These are phyloP conservation scores for Anacardium occidentale DNA, from an alignment of 345 rosid genomes.

Conservation along the genomic window DNA sequence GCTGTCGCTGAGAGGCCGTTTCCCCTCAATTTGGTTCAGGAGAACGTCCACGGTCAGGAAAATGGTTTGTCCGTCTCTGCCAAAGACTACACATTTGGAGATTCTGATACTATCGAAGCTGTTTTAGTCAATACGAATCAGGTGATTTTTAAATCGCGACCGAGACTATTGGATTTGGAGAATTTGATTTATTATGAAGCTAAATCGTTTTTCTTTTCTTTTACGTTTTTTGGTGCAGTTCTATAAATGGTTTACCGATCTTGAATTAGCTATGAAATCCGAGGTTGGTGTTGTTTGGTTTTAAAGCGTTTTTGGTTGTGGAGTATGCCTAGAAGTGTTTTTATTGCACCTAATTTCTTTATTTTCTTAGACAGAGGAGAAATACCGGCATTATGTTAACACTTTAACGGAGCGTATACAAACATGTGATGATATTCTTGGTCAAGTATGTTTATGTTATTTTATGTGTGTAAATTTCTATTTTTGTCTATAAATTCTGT, in stretches of 20 bases:
- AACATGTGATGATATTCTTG: constrained; percentile 87
- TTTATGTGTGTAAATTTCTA: background rate
- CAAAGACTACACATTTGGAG: constrained; percentile 45
- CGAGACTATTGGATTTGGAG: background rate
- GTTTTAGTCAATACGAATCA: constrained; percentile 86
- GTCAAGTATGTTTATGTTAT: constrained; percentile 49
- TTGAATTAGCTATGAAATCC: constrained; percentile 94
- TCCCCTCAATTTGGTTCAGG: constrained; percentile 75
- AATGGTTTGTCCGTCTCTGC: constrained; percentile 53
- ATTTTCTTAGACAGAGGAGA: constrained; percentile 78
- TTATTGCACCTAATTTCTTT: constrained; percentile 18
- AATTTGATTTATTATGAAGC: constrained; percentile 4
- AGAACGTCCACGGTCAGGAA: constrained; percentile 54
- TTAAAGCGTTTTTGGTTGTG: constrained; percentile 11
- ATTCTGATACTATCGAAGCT: constrained; percentile 65
- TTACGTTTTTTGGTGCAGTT: constrained; percentile 46
- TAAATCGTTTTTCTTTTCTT: background rate
- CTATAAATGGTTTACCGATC: constrained; percentile 98
- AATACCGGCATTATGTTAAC: constrained; percentile 84
- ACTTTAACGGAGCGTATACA: constrained; percentile 76
- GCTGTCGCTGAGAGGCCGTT: constrained; percentile 82
- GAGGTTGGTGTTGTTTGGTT: constrained; percentile 65
- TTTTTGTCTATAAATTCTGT: constrained; percentile 4
- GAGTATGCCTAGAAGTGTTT: constrained; percentile 5
- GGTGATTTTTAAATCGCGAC: constrained; percentile 28